These are phyloP conservation scores for Withania somnifera DNA, from an alignment of 305 asterid species.

Conservation along the genomic window DNA sequence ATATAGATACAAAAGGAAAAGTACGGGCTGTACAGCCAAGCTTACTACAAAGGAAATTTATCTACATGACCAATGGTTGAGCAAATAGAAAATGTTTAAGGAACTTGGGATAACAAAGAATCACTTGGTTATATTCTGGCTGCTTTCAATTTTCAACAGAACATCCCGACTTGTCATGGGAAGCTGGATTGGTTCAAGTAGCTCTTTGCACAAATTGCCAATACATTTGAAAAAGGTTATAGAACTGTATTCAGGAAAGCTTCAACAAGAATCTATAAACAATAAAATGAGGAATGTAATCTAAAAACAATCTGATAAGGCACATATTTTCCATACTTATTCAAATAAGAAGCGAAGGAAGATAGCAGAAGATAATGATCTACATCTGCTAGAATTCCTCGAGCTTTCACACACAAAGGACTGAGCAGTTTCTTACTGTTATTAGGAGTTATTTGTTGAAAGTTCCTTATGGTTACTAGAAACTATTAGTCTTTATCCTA, in stretches of 20 bases:
- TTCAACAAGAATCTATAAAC: not conserved
- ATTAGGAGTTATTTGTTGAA: no score
- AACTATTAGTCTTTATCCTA: no score
- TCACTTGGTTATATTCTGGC: not conserved
- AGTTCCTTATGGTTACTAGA: no score
- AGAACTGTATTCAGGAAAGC: not conserved
- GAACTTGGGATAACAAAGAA: not conserved
- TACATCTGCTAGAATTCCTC: no score
- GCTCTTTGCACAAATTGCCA: not conserved
- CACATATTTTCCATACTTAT: no score
- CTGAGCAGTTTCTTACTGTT: no score
- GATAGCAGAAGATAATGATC: no score
- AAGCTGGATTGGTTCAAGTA: not conserved
- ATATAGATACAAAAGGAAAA: not conserved
- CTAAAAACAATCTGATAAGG: no score
- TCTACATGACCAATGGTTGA: not conserved
- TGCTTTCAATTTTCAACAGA: not conserved
- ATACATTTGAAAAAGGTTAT: not conserved
- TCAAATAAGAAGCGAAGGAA: no score
- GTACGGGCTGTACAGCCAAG: not conserved
- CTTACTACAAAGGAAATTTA: not conserved
- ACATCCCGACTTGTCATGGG: not conserved
- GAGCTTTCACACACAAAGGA: no score
- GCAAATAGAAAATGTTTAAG: not conserved
- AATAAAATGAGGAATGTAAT: not conserved